phyloP scores from a whole-genome alignment of 495 filamentous ascomycete species.

The Clavariopsis aquatica region DNA sequence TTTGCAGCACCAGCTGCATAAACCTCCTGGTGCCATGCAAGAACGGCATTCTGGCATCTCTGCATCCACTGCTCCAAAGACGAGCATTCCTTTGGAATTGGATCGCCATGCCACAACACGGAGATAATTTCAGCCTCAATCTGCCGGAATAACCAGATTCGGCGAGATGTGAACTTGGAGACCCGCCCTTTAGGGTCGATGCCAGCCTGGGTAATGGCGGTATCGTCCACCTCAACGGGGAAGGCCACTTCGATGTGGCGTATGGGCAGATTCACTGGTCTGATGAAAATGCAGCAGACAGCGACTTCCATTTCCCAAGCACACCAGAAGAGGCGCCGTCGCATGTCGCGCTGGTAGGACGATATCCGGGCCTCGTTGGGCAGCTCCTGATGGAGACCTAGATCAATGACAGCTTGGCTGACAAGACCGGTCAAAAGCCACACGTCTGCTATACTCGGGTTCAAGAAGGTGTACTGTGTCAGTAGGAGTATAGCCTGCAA shows the following conservation, averaged over 20 bases:
- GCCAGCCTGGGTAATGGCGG: constrained; percentile 10
- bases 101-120: constrained; percentile 19
- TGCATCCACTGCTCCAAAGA: constrained; percentile 26
- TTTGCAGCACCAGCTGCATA: constrained; percentile 16
- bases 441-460: constrained; percentile 29
- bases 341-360: constrained; percentile 20
- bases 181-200: constrained; percentile 6
- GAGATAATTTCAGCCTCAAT: constrained; percentile 31
- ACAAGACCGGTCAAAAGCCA: constrained; percentile 33
- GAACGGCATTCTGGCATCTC: constrained; percentile 1
- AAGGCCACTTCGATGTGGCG: constrained; percentile 18
- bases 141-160: constrained; percentile 20
- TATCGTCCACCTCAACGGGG: constrained; percentile 26
- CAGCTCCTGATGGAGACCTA: constrained; percentile 30
- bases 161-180: constrained; percentile 26
- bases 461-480: constrained; percentile 30
- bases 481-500: constrained; percentile 29
- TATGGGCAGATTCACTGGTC: constrained; percentile 25
- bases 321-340: constrained; percentile 28
- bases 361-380: constrained; percentile 17
- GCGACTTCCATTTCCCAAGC: constrained; percentile 34
- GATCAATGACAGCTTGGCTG: constrained; percentile 32
- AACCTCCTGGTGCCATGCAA: constrained; percentile 19
- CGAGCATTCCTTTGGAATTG: constrained; percentile 21
- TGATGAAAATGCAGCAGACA: constrained; percentile 21